Evolutionary conservation across 345 rosid genomes (phyloP), one percentile per base, ranked within the genome.

Genomic region (Lepidium didymum): DNA sequence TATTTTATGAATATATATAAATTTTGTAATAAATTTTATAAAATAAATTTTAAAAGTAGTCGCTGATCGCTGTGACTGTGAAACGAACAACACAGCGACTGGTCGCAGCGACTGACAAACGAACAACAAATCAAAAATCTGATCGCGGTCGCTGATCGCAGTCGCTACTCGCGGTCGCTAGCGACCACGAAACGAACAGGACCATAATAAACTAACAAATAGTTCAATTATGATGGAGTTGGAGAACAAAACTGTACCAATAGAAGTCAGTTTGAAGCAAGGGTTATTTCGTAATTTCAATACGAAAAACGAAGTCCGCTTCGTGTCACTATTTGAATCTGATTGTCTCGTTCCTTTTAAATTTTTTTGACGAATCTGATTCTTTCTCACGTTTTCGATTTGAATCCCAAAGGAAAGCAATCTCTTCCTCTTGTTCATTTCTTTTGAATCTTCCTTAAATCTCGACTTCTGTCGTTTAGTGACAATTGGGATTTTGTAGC

Each of bases 361-460:
- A n/a, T n/a, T 19, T 36, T 27, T 15, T 3, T 16, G 31, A 4
- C 12, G 80, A 67, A 81, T 81, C 84, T 31, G 65, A 72, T 81
- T 76, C 84, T 68, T 8, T 16, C 38, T 59, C 69, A 25, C 82
- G 81, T 69, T 68, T 75, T 3, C 49, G 67, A 56, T 72, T 87
- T 70, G 46, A 67, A 73, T 73, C 73, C 35, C 51, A 62, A 42
- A 47, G 72, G 68, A 73, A 62, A 79, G 74, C 72, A 34, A 64
- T 4, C 36, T 42, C 52, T 42, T 27, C 59, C 43, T 10, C 12
- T 36, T 33, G 52, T 42, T 21, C 27, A 27, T 54, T 58, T 13
- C 6, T 50, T n/a, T 34, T 74, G 70, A 70, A 68, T 68, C 75
- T 71, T 62, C 46, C 16, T 31, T 33, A 67, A 50, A 62, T 16